Conservation (phyloP, 768 basidiomycete species). For the Pisolithus albus region DNA sequence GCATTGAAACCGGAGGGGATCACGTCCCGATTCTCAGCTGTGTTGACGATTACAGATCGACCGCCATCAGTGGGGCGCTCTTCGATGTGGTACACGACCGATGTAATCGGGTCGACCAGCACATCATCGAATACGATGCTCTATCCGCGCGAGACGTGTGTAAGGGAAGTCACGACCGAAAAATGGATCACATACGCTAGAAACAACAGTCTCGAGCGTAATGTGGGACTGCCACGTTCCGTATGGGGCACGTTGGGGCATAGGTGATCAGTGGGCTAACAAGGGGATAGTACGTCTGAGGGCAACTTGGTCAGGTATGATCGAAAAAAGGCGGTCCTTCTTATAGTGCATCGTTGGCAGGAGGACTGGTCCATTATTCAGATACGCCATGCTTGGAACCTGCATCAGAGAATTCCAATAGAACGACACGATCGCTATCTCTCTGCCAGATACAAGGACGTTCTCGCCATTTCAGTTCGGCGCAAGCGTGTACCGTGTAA, state of each 20-base stretch:
- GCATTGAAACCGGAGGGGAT: constrained; percentile 47
- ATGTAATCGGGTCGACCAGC: constrained; percentile 44
- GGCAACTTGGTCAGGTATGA: too few species aligned
- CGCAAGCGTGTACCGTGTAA: too few species aligned
- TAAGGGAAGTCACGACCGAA: neutral
- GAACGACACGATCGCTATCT: too few species aligned
- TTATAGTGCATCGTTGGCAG: too few species aligned
- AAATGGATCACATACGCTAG: constrained; percentile 26
- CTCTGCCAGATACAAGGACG: too few species aligned
- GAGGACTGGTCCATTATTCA: too few species aligned
- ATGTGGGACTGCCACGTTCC: constrained; percentile 57
- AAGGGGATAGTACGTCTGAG: too few species aligned
- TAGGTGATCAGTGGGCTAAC: too few species aligned
- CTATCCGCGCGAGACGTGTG: constrained; percentile 35
- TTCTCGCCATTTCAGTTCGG: too few species aligned
- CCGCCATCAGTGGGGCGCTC: constrained; percentile 48
- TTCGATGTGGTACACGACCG: constrained; percentile 48
- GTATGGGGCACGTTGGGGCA: constrained; percentile 34
- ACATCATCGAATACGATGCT: constrained; percentile 33
- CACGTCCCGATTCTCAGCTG: constrained; percentile 37
- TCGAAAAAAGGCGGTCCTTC: too few species aligned
- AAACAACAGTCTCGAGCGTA: constrained; percentile 41
- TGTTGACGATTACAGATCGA: constrained; percentile 49
- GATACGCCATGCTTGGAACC: too few species aligned
- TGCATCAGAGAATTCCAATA: too few species aligned